Evolutionary conservation across 345 rosid species (phyloP).

Genomic region (Eucalyptus sp.): DNA sequence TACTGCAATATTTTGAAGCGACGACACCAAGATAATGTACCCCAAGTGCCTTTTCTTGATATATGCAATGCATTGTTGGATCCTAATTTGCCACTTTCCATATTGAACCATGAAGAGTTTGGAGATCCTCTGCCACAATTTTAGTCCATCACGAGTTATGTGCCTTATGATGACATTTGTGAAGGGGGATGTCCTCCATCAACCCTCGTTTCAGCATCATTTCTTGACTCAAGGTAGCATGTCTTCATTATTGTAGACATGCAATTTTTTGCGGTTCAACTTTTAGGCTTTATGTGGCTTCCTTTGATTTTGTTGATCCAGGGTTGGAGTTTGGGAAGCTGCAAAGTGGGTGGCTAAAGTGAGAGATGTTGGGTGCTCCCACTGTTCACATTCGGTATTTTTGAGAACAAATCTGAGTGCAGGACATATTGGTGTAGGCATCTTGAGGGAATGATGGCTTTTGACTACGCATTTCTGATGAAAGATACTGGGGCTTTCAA

Average conservation of each 20-base stretch:
- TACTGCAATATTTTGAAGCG: too few species aligned
- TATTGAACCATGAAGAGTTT: constrained; percentile 81
- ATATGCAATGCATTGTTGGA: constrained; percentile 40
- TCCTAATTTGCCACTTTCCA: constrained; percentile 69
- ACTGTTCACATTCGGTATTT: constrained; percentile 57
- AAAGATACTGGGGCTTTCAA: constrained; percentile 9
- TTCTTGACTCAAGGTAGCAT: constrained; percentile 64
- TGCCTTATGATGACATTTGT: constrained; percentile 66
- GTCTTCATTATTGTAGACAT: neutral
- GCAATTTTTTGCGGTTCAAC: neutral
- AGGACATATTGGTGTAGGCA: constrained; percentile 71
- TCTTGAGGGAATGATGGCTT: constrained; percentile 51
- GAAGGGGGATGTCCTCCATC: constrained; percentile 52
- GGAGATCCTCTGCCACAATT: constrained; percentile 68
- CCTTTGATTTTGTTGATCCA: neutral
- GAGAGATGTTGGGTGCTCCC: constrained; percentile 29
- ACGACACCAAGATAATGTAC: neutral
- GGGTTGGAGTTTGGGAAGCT: constrained; percentile 98
- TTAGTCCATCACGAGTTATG: constrained; percentile 42
- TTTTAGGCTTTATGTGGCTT: neutral
- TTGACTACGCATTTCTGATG: constrained; percentile 66
- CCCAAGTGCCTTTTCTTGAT: constrained; percentile 79
- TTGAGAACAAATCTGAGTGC: constrained; percentile 65
- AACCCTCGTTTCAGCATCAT: constrained; percentile 63
- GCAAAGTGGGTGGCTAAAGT: constrained; percentile 94